Percentiles rank a stretch among this genome's conserved stretches.
phyloP scores from a whole-genome alignment of 2,329 filamentous ascomycete species.

The Chlorencoelia australis region DNA sequence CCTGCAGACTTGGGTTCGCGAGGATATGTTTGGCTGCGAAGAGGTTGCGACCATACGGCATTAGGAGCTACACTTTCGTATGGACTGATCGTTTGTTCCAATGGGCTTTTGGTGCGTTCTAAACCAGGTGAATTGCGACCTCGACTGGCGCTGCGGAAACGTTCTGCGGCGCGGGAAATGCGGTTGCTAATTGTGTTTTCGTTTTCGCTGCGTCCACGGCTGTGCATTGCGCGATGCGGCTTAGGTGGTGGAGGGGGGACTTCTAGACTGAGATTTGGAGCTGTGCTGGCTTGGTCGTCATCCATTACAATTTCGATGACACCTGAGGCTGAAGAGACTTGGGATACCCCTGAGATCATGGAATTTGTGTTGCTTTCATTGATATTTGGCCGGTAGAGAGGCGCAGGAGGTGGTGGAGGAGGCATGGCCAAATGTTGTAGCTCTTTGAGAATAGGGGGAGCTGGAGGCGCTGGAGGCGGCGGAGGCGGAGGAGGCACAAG shows the following conservation, averaged over 20 bases:
- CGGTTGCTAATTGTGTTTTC: slow-evolving; percentile 44
- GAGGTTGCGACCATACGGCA: slow-evolving; percentile 13
- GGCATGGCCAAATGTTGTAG: slow-evolving; percentile 51
- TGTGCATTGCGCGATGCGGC: slow-evolving; percentile 33
- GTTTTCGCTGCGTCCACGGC: slow-evolving; percentile 44
- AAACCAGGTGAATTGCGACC: slow-evolving; percentile 33
- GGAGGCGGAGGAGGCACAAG: slow-evolving; percentile 37
- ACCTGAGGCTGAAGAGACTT: slow-evolving; percentile 37
- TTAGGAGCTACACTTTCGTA: slow-evolving; percentile 24
- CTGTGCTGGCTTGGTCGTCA: slow-evolving; percentile 14
- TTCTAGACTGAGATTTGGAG: slow-evolving; percentile 1
- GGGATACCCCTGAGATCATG: slow-evolving; percentile 27
- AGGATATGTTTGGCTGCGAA: slow-evolving; percentile 23
- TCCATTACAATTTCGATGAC: slow-evolving; percentile 60
- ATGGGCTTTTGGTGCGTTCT: slow-evolving; percentile 20
- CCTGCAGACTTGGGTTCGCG: slow-evolving; percentile 24
- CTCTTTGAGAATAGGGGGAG: slow-evolving; percentile 47
- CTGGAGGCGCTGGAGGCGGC: slow-evolving; percentile 41
- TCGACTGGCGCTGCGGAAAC: slow-evolving; percentile 49
- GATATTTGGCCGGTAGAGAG: slow-evolving; percentile 35
- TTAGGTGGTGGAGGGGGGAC: slow-evolving; percentile 26
- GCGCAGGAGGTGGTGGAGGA: slow-evolving; percentile 51
- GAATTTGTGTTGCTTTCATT: slow-evolving; percentile 24
- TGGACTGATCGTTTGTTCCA: slow-evolving; percentile 18
- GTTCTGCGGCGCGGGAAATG: slow-evolving; percentile 47